Base-by-base conservation (phyloP, 202 grass and related monocot genomes). In the Eragrostis tef region DNA sequence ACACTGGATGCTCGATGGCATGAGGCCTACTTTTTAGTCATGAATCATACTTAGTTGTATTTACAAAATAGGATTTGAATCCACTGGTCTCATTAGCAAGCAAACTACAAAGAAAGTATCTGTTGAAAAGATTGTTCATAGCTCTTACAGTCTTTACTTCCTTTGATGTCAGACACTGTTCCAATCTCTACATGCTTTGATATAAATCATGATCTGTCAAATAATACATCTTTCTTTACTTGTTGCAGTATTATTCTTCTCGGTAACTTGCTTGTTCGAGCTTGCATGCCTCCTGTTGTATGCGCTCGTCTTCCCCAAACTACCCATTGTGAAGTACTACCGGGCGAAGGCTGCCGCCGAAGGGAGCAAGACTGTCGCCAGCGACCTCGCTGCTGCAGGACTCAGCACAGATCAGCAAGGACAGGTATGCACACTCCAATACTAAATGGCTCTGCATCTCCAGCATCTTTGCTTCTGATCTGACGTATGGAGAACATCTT, bases 241-340 rank as follows among this genome's bases (percentile, higher is more conserved):
- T 66, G 26, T 11, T 88, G 87, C 90, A 89, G 96, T 91, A 77
- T 44, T 99, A 47, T 99, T 99, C 81, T 95, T 99, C 87, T 81
- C 87, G 29, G 75, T 99, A 84, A 93, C 96, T 86, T 95, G 84
- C 66, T 20, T 99, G 25, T 93, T 99, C 43, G 93, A 96, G 85
- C 83, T 99, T 26, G 41, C 77, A 65, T 99, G 92, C 70, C 77
- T 95, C 59, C 85, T 99, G 20, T 50, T 93, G 29, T 99, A 99
- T 48, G 81, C 89, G 27, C 87, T 90, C 11, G 77, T 96, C 79
- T 95, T 99, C 53, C 93, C 90, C 76, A 95, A 99, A 81, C 80
- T 95, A 67, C 96, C 90, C 13, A 93, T 99, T 42, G 96, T 96
- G 83, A 91, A 91, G 78, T 89, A 93, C 64, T 95, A 92, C 85